Base-by-base conservation (phyloP, 2,329 filamentous ascomycete species). In the Calycina herbarum region DNA sequence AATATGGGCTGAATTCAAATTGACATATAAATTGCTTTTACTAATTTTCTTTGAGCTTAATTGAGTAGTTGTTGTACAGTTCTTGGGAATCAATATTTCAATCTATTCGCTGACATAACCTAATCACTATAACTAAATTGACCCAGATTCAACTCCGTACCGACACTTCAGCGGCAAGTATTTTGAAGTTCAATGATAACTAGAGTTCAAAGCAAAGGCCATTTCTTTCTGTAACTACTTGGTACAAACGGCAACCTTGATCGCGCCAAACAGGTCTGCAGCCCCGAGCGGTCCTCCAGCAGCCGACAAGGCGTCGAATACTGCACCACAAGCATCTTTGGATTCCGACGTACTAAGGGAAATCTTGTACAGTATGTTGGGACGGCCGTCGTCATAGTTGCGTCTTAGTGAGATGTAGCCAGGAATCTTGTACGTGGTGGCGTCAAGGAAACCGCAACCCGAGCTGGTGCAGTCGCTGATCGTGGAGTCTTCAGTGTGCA, bases 251-350 rank as follows among this genome's bases (percentile, higher is more conserved):
- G 42, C 42, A 48, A 24, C 42, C n/a, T 20, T 48, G 42, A 48
- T 48, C 42, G 42, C 42, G 42, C 42, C 42, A 13, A 48, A 20
- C n/a, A 48, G 5, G 42, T 48, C 42, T 48, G 17, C 42, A n/a
- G 42, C 42, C 42, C 42, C 42, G 8, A 48, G 42, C 17, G 42
- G 42, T 20, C 42, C 42, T n/a, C 42, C 42, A 48, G 42, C 42
- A n/a, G 42, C 42, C 42, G 42, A 48, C n/a, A 48, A 48, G n/a
- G 42, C 42, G n/a, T 20, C 42, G n/a, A 48, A 48, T 20, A 48
- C 42, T n/a, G 42, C 42, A n/a, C 42, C 42, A 48, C 42, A 48
- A 48, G 42, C 17, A 48, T 48, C 42, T 48, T 48, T 48, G 17
- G 42, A 48, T 20, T 48, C 42, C 42, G 42, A 15, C 42, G 42